phyloP scores from a whole-genome alignment of 129 eudicot genomes.

The Lactuca saligna region DNA sequence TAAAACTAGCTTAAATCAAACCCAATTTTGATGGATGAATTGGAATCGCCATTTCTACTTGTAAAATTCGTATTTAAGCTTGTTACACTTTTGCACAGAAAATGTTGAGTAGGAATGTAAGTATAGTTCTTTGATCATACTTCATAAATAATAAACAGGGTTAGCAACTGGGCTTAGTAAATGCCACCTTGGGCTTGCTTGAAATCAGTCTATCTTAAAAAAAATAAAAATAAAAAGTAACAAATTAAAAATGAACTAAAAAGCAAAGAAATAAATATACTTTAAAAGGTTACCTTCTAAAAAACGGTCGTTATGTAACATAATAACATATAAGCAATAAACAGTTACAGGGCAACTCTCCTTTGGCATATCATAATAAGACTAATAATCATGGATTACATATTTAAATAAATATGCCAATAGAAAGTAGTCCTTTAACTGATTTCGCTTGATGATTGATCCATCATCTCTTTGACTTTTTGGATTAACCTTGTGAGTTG shows the following conservation, averaged over 20 bases:
- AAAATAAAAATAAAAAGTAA: too few relatives aligned
- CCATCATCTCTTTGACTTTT: slow-evolving; percentile 8
- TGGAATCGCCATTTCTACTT: not conserved
- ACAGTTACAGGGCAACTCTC: slow-evolving; percentile 64
- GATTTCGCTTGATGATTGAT: slow-evolving; percentile 24
- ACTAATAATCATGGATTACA: not conserved
- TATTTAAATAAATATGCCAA: slow-evolving; percentile 46
- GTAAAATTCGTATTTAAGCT: not conserved
- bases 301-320: not conserved
- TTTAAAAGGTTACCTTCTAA: not conserved
- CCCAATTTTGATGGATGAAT: not conserved
- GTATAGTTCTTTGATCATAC: too few relatives aligned
- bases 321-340: slow-evolving; percentile 19
- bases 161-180: too few relatives aligned
- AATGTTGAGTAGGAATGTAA: too few relatives aligned
- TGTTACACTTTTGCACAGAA: too few relatives aligned
- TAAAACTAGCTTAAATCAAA: too few relatives aligned
- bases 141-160: too few relatives aligned
- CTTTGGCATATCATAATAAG: slow-evolving; percentile 42
- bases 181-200: too few relatives aligned
- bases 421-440: slow-evolving; percentile 56
- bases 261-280: not conserved
- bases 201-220: not conserved
- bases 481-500: slow-evolving; percentile 10
- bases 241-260: too few relatives aligned